Percentiles rank a stretch among this genome's conserved stretches.
Conservation (phyloP, 176 grass and related monocot genomes). For the Eragrostis nindensis region DNA sequence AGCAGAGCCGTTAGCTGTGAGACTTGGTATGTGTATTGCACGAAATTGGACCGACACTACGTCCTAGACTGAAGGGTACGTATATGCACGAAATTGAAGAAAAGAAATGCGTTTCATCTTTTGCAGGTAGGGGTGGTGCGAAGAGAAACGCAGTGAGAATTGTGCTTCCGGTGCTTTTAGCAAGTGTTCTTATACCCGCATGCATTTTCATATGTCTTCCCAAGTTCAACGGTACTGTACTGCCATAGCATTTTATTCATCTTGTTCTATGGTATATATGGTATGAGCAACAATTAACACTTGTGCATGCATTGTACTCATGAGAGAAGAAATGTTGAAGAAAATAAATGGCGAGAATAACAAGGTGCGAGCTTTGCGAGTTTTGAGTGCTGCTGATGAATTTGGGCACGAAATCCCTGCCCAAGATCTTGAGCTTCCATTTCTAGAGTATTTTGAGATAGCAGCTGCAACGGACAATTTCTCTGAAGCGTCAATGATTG, state of each 20-base stretch:
- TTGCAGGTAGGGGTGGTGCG: not conserved
- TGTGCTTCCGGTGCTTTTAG: not conserved
- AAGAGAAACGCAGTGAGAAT: not conserved
- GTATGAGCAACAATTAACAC: not conserved
- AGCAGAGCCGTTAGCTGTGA: too few relatives aligned
- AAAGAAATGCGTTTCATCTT: not conserved
- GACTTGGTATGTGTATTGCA: too few relatives aligned
- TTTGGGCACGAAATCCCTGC: not conserved
- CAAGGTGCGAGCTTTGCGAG: not conserved
- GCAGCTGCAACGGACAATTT: conserved; percentile 39
- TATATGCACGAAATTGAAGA: too few relatives aligned
- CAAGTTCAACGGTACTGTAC: not conserved
- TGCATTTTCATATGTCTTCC: not conserved
- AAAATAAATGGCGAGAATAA: not conserved
- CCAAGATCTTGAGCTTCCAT: conserved; percentile 32
- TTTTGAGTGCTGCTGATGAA: not conserved
- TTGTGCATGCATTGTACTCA: not conserved
- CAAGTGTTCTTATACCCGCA: not conserved
- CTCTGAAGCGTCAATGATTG: conserved; percentile 38
- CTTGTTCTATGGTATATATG: not conserved
- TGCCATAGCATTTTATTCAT: not conserved
- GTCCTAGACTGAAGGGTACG: too few relatives aligned
- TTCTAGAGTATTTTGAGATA: conserved; percentile 37
- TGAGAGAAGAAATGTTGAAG: not conserved
- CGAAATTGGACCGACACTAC: too few relatives aligned